A percentile compares a stretch with the other conserved stretches of the same genome.
Evolutionary conservation across 352 stramenopile genomes (phyloP).

Genomic region (Thraustochytrium sp.): DNA sequence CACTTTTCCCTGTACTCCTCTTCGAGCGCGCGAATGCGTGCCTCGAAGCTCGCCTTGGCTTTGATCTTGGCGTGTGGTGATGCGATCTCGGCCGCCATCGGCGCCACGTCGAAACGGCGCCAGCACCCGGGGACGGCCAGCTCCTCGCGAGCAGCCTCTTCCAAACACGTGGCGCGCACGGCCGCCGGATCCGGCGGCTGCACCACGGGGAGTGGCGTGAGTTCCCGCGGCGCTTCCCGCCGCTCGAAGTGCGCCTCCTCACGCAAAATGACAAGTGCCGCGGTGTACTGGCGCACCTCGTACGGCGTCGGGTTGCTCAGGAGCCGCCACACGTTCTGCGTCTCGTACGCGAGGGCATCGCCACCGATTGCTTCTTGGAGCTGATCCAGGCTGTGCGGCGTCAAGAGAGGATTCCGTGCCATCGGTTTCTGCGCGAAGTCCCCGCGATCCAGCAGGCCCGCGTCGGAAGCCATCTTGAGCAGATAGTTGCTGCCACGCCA

Average conservation of each 20-base stretch:
- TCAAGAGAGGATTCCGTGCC: neutral
- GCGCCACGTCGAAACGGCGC: no score
- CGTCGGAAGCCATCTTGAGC: neutral
- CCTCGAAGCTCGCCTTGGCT: no score
- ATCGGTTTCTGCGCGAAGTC: neutral
- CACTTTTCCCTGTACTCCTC: no score
- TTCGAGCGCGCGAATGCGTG: no score
- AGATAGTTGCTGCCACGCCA: slow-evolving; percentile 29
- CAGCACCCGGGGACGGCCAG: neutral
- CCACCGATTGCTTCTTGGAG: neutral
- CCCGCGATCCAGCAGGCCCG: neutral
- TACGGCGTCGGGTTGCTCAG: neutral
- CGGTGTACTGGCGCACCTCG: slow-evolving; percentile 6
- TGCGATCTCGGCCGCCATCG: neutral
- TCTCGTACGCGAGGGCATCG: neutral
- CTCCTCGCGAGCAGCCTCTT: neutral
- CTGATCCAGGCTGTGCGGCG: neutral
- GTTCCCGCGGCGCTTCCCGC: neutral
- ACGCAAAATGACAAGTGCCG: neutral
- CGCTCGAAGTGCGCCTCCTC: neutral
- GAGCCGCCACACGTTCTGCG: neutral
- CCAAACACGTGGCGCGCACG: neutral
- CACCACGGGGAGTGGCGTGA: neutral
- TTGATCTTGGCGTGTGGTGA: neutral
- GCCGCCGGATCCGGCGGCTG: neutral